These are phyloP conservation scores for Aspergillus clavatus DNA, from an alignment of 2,329 filamentous ascomycete species.

Conservation along the genomic window DNA sequence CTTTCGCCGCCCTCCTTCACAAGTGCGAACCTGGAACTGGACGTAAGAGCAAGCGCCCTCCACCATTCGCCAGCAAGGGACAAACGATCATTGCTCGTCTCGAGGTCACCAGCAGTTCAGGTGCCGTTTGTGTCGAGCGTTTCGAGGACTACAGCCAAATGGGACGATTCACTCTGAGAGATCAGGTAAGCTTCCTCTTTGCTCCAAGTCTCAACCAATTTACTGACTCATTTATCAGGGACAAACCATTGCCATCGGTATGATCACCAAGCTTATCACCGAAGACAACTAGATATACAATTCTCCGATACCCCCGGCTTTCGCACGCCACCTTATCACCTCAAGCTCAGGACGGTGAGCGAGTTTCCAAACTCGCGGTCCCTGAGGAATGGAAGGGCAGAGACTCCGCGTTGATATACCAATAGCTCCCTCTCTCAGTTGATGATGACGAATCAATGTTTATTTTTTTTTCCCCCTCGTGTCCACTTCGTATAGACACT, in stretches of 20 bases:
- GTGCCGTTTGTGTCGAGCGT: constrained; percentile 83
- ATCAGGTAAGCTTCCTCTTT: constrained; percentile 58
- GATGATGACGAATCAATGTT: constrained; percentile 31
- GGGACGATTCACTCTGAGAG: constrained; percentile 83
- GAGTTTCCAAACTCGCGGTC: constrained; percentile 4
- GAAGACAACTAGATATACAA: constrained; percentile 20
- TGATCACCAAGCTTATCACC: constrained; percentile 83
- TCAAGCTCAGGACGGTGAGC: not conserved
- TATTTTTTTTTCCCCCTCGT: constrained; percentile 15
- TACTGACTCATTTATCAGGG: constrained; percentile 53
- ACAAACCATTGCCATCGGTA: constrained; percentile 98
- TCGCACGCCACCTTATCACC: constrained; percentile 1
- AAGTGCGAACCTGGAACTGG: constrained; percentile 93
- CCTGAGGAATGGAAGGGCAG: constrained; percentile 16
- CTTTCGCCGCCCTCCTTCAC: constrained; percentile 80
- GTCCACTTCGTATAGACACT: constrained; percentile 23
- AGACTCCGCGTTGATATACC: constrained; percentile 22
- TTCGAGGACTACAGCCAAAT: constrained; percentile 97
- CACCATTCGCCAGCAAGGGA: constrained; percentile 76
- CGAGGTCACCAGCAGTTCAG: constrained; percentile 78
- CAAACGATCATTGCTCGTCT: constrained; percentile 88
- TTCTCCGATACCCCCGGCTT: constrained; percentile 1
- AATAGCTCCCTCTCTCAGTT: constrained; percentile 21
- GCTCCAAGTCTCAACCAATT: constrained; percentile 16
- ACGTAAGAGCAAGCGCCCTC: constrained; percentile 87